phyloP scores from a whole-genome alignment of 2,329 filamentous ascomycete species.

The Emericellopsis cladophorae region DNA sequence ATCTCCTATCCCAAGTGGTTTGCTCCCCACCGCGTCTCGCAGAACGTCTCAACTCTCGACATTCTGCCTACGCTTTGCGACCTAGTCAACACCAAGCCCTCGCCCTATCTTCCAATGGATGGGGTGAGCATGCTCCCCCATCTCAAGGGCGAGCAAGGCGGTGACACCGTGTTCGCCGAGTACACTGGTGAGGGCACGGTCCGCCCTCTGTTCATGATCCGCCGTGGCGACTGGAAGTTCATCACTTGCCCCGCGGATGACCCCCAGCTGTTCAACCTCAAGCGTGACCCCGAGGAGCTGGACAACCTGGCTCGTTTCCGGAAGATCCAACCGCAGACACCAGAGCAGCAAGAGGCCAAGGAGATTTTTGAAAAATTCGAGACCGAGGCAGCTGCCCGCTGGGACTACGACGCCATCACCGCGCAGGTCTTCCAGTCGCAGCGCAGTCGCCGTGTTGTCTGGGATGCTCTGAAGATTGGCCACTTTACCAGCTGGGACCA shows the following conservation, averaged over 20 bases:
- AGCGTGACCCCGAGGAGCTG: conserved; percentile 63
- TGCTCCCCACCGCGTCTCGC: conserved; percentile 58
- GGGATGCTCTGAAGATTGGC: conserved; percentile 66
- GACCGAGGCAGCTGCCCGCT: conserved; percentile 59
- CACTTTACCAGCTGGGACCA: conserved; percentile 76
- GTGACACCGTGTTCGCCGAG: conserved; percentile 84
- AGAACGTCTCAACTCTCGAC: conserved; percentile 87
- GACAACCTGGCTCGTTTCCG: conserved; percentile 50
- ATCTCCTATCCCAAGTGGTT: conserved; percentile 71
- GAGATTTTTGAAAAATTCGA: conserved; percentile 53
- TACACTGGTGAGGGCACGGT: conserved; percentile 92
- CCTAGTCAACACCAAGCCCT: conserved; percentile 59
- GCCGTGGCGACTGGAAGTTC: conserved; percentile 81
- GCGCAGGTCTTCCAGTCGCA: conserved; percentile 64
- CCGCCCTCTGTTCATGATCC: conserved; percentile 87
- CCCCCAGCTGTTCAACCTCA: conserved; percentile 73
- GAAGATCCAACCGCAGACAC: conserved; percentile 23
- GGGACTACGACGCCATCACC: conserved; percentile 73
- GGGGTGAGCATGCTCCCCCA: conserved; percentile 74
- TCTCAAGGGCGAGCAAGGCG: conserved; percentile 52
- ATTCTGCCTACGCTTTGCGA: conserved; percentile 82
- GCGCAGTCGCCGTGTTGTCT: conserved; percentile 65
- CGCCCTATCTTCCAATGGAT: conserved; percentile 68
- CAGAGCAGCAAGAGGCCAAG: conserved; percentile 31
- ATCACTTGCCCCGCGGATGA: conserved; percentile 75